Evolutionary conservation across 2,329 filamentous ascomycete species (phyloP), one percentile per base, ranked within the genome.

Genomic region (Claviceps purpurea): DNA sequence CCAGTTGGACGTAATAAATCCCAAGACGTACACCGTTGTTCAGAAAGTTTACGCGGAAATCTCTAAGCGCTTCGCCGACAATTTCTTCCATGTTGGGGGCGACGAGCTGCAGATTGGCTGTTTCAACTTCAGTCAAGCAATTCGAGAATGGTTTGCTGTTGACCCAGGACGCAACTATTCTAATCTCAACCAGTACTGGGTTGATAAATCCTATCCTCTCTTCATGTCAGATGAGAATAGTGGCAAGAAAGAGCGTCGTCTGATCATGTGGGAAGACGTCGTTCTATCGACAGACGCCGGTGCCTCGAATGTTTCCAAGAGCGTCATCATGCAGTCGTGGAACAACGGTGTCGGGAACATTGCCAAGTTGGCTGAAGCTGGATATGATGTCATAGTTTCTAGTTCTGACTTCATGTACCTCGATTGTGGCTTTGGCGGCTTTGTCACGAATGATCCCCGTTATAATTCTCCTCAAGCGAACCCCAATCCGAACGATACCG

Each of bases 241-340:
- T 4, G 58, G 58, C 46, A 57, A 56, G 8, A 57, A 68, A 41
- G 66, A 76, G 56, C 75, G 75, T 59, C 74, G 73, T 3, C 65
- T 81, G 6, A 65, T 79, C 60, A 76, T 78, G 73, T 79, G 76
- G 76, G 76, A 79, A 58, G 76, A 79, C 46, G 70, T 78, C 10
- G 61, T 71, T 44, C 64, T 75, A 20, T 61, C 59, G 22, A 62
- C 66, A 5, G 63, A 68, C 5, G 70, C 71, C 18, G 67, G 70
- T 46, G 76, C 75, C 0, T 62, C 68, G 56, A 59, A 66, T 6
- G 69, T 79, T 2, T 70, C 75, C 55, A 76, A 69, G 52, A 68
- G 76, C 56, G 68, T 76, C 53, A 67, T 79, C 54, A 64, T 79
- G 58, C 76, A 79, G 58, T 71, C 68, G 43, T 79, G 76, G 76